Base-by-base conservation (phyloP, 306 rosid species). In the Fagus crenata region DNA sequence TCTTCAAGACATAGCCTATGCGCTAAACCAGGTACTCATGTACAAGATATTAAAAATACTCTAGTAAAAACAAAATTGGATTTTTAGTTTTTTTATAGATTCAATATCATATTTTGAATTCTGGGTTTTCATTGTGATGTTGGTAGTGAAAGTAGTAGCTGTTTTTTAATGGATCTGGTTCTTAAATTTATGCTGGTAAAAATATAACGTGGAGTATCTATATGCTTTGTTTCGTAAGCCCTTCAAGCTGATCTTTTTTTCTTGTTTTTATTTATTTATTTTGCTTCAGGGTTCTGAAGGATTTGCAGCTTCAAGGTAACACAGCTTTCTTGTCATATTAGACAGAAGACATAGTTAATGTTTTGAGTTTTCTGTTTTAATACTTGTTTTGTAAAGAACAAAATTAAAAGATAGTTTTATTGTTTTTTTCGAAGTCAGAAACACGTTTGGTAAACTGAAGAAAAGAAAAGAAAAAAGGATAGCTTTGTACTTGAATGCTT, bases 301-400 rank as follows among this genome's bases (percentile, higher is more conserved):
- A 76, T 87, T 85, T 78, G 79, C 84, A 8, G 89, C 60, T 89
- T 84, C 77, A 74, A 89, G 97, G 98, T 93, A 87, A 71, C 49
- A 28, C 11, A 13, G 4, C 33, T 74, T 82, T 74, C 58, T 64
- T 39, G 40, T 41, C 67, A 56, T 69, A 58, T 68, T 49, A 55
- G 13, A 72, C 67, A 65, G 43, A 13, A 51, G 64, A 49, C 75
- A 78, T 80, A 22, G 63, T 75, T 22, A 37, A 6, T 56, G 33
- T 54, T 60, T 49, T 49, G 63, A 32, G 14, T 55, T 72, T 63
- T 72, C 55, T 42, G 11, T 17, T 46, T 46, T 46, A 12, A 9
- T 22, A 22, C 28, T 22, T 22, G 28, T 22, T 22, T 22, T 22
- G 28, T 22, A 22, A 22, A 22, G 28, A 22, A 22, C 28, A 22